A percentile compares a stretch with the other conserved stretches of the same genome.
These are phyloP conservation scores for Citrus sp. DNA, from an alignment of 345 rosid species.

Conservation along the genomic window DNA sequence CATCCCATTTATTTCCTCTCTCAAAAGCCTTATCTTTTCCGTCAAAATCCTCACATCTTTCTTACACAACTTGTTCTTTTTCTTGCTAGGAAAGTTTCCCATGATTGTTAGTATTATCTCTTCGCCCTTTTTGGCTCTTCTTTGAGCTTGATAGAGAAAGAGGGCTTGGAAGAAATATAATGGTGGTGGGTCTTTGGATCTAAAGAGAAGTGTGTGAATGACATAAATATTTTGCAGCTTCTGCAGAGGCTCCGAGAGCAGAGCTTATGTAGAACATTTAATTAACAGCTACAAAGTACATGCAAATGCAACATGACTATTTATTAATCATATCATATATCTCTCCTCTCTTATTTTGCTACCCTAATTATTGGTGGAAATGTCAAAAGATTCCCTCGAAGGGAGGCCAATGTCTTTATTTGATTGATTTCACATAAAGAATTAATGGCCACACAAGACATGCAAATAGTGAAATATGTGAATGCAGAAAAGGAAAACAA, in stretches of 20 bases:
- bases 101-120: slow-evolving; percentile 10
- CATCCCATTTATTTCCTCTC: slow-evolving; percentile 43
- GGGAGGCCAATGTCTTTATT: no score
- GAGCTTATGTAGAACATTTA: no score
- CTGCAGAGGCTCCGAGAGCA: slow-evolving; percentile 19
- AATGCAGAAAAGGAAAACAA: neutral
- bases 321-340: neutral
- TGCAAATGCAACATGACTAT: no score
- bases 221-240: slow-evolving; percentile 17
- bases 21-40: slow-evolving; percentile 41
- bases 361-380: slow-evolving; percentile 25
- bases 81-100: slow-evolving; percentile 50
- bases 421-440: slow-evolving; percentile 11
- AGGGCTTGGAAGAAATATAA: neutral
- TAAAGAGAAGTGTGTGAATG: slow-evolving; percentile 29
- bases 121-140: neutral
- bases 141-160: neutral
- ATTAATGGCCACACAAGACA: neutral
- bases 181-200: slow-evolving; percentile 9
- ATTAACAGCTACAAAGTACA: no score
- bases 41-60: slow-evolving; percentile 21
- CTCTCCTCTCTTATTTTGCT: neutral
- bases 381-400: slow-evolving; percentile 15
- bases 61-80: slow-evolving; percentile 17
- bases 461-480: neutral